Evolutionary conservation across 176 grass and related monocot species (phyloP).

Genomic region (Cymbopogon citratus): DNA sequence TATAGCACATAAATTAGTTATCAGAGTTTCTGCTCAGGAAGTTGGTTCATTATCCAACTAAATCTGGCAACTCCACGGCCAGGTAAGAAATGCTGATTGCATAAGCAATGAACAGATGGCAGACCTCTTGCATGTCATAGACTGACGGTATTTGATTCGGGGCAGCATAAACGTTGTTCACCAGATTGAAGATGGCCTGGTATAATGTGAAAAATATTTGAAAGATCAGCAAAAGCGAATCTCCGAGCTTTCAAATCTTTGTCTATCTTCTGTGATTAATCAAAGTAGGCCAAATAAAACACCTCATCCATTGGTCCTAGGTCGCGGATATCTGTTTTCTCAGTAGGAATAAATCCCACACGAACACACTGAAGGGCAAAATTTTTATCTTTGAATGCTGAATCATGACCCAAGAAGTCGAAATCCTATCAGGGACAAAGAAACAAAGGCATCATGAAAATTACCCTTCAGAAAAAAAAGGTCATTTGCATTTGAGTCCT

Average conservation of each 20-base stretch:
- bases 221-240: not conserved
- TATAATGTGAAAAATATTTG: not conserved
- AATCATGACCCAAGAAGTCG: conserved; percentile 85
- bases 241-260: not conserved
- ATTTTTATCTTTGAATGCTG: conserved; percentile 82
- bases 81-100: not conserved
- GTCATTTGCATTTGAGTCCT: not conserved
- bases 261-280: not conserved
- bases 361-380: conserved; percentile 73
- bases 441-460: not conserved
- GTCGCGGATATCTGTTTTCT: conserved; percentile 76
- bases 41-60: not conserved
- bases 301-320: conserved; percentile 95
- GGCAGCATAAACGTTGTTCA: conserved; percentile 79
- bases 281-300: conserved; percentile 1
- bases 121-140: conserved; percentile 91
- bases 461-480: not conserved
- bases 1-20: not conserved
- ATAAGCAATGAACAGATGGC: not conserved
- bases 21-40: not conserved
- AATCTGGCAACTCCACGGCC: not conserved
- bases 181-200: conserved; percentile 85
- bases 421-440: conserved; percentile 54
- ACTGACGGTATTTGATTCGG: conserved; percentile 67
- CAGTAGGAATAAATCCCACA: conserved; percentile 74